phyloP scores from a whole-genome alignment of 2,329 filamentous ascomycete genomes.

The Tolypocladium amazonense region DNA sequence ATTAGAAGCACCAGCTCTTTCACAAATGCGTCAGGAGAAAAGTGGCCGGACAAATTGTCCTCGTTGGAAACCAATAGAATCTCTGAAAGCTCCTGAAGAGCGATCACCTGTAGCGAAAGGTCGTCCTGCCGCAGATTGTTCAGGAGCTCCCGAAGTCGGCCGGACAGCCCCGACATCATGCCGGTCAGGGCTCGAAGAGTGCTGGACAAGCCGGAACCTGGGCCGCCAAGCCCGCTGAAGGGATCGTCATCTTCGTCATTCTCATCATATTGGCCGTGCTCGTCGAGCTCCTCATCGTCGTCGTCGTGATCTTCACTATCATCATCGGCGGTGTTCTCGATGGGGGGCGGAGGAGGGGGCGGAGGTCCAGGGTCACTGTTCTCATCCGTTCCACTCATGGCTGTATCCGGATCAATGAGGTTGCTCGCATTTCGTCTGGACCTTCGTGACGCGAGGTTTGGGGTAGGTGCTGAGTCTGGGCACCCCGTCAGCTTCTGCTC shows the following conservation, averaged over 20 bases:
- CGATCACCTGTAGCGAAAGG: constrained; percentile 83
- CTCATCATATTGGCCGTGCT: constrained; percentile 47
- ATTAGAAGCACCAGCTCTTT: constrained; percentile 89
- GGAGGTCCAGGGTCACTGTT: constrained; percentile 29
- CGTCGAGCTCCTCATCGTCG: constrained; percentile 25
- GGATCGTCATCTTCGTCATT: constrained; percentile 53
- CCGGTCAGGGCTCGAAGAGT: constrained; percentile 81
- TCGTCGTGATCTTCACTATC: constrained; percentile 22
- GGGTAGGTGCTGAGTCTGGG: constrained; percentile 21
- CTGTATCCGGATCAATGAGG: constrained; percentile 50
- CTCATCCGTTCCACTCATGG: constrained; percentile 61
- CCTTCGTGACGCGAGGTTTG: constrained; percentile 30
- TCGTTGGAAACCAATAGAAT: constrained; percentile 91
- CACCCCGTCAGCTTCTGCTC: constrained; percentile 5
- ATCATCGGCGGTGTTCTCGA: constrained; percentile 24
- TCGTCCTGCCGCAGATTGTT: constrained; percentile 71
- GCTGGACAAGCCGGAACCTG: constrained; percentile 58
- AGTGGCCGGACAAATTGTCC: constrained; percentile 90
- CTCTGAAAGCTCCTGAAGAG: constrained; percentile 86
- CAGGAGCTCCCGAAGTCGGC: constrained; percentile 68
- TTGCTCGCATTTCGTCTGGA: constrained; percentile 44
- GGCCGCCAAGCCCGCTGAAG: constrained; percentile 58
- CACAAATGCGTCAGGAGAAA: constrained; percentile 87
- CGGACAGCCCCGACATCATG: constrained; percentile 80
- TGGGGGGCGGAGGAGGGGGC: constrained; percentile 28